A percentile compares a stretch with the other conserved stretches of the same genome.
Evolutionary conservation across 805 yeast species (phyloP).

Genomic region (Myxozyma monticola): DNA sequence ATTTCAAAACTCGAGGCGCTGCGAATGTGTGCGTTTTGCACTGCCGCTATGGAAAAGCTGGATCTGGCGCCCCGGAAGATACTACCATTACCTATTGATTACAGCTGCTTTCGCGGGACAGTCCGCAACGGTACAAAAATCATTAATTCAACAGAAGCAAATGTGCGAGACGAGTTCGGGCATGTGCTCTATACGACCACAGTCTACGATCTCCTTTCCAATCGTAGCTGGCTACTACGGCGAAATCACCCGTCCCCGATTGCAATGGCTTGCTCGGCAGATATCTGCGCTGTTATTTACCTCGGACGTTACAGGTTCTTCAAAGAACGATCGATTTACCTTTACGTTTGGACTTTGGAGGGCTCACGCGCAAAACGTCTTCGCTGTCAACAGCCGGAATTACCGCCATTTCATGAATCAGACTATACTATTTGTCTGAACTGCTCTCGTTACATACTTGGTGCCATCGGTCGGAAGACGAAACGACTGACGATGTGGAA

Average conservation of each 20-base stretch:
- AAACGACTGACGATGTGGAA: constrained; percentile 29
- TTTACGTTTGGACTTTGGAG: constrained; percentile 25
- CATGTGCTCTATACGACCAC: constrained; percentile 23
- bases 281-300: constrained; percentile 28
- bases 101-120: constrained; percentile 22
- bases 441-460: constrained; percentile 19
- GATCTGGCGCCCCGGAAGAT: constrained; percentile 24
- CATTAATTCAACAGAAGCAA: too few species aligned
- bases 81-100: constrained; percentile 31
- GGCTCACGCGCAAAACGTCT: constrained; percentile 26
- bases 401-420: too few species aligned
- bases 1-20: constrained; percentile 22
- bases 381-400: too few species aligned
- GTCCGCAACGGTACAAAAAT: too few species aligned
- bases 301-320: constrained; percentile 25
- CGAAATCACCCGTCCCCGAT: constrained; percentile 30
- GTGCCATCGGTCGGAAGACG: constrained; percentile 21
- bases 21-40: constrained; percentile 24
- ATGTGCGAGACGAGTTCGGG: constrained; percentile 27
- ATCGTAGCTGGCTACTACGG: constrained; percentile 25
- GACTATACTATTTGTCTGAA: too few species aligned
- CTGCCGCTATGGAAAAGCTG: constrained; percentile 25
- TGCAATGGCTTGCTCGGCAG: constrained; percentile 26
- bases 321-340: constrained; percentile 23
- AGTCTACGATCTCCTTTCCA: constrained; percentile 25